These are phyloP conservation scores for Clonostachys sp. DNA, from an alignment of 2,329 filamentous ascomycete species.

Conservation along the genomic window DNA sequence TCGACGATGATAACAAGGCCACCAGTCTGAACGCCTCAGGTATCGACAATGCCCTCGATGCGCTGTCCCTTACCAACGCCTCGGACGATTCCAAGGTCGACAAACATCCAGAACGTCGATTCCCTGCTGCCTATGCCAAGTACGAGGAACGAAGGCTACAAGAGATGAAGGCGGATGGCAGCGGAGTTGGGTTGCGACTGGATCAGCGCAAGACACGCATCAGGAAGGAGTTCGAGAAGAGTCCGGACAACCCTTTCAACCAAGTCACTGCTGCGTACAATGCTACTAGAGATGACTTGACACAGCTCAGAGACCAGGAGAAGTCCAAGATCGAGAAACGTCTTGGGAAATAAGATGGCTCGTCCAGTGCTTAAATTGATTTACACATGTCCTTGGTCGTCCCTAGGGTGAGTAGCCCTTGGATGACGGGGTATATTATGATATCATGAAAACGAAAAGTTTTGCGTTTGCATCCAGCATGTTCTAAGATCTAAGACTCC, in stretches of 20 bases:
- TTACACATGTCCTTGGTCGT: no score
- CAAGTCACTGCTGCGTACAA: slow-evolving; percentile 75
- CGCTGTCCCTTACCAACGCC: slow-evolving; percentile 60
- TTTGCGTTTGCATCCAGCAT: no score
- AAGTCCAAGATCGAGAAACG: slow-evolving; percentile 70
- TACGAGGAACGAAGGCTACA: slow-evolving; percentile 77
- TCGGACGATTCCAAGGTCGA: slow-evolving; percentile 69
- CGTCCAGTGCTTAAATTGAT: neutral
- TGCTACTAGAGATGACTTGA: slow-evolving; percentile 71
- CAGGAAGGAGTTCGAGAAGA: slow-evolving; percentile 90
- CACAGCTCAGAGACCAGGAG: slow-evolving; percentile 60
- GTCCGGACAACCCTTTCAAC: slow-evolving; percentile 93
- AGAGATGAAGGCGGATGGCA: slow-evolving; percentile 82
- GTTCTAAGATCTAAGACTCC: no score
- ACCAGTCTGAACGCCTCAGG: slow-evolving; percentile 72
- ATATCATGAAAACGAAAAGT: no score
- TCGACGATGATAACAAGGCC: slow-evolving; percentile 58
- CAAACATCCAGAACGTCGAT: slow-evolving; percentile 80
- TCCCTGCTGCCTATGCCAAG: slow-evolving; percentile 77
- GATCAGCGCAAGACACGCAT: slow-evolving; percentile 84
- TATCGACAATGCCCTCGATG: slow-evolving; percentile 92
- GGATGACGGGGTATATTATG: no score
- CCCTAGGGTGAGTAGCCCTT: no score
- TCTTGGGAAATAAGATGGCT: slow-evolving; percentile 34
- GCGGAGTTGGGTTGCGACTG: slow-evolving; percentile 65